Evolutionary conservation across 192 early-diverging fungal species (phyloP), one percentile per base, ranked within the genome.

Genomic region (Gamsiella multidivaricata): DNA sequence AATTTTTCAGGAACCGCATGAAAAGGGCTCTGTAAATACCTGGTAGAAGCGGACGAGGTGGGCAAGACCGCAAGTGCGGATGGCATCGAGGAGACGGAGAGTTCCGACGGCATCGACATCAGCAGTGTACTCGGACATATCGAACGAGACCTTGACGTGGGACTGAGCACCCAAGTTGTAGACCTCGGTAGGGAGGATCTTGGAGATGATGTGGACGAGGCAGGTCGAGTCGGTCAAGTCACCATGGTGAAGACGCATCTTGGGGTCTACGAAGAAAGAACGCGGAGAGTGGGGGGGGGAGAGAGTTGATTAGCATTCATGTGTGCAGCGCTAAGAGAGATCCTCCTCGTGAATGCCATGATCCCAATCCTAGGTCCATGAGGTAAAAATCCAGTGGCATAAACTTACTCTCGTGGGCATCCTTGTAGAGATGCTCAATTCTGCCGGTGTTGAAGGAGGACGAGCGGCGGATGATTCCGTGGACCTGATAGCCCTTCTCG

Each of bases 381-480:
- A 15, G 25, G 10, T 54, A 28, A 54, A 17, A 5, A 54, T 2
- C 81, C 31, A 88, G 78, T 31, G 23, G 6, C 11, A 54, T 31
- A 11, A 12, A 59, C 82, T 83, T 86, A 88, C 87, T 80, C 64
- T 84, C 84, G 57, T 93, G 91, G 60, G 80, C 82, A 80, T 93
- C 91, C 64, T 86, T 86, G 73, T 93, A 93, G 53, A 93, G 83
- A 79, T 92, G 91, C 53, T 90, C 88, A 69, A 93, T 92, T 73
- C 92, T 83, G 26, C 91, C 91, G 37, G 92, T 93, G 75, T 93
- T 93, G 85, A 93, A 93, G n/a, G 92, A 93, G 23, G 92, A 93
- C 7, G 92, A 93, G 45, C 92, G 86, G 56, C 92, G 89, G 51
- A 93, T 91, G 70, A 93, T 91, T 47, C 92, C 92, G 58, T 93